These are phyloP conservation scores for Podaxis pistillaris DNA, from an alignment of 768 basidiomycete genomes.

Conservation along the genomic window DNA sequence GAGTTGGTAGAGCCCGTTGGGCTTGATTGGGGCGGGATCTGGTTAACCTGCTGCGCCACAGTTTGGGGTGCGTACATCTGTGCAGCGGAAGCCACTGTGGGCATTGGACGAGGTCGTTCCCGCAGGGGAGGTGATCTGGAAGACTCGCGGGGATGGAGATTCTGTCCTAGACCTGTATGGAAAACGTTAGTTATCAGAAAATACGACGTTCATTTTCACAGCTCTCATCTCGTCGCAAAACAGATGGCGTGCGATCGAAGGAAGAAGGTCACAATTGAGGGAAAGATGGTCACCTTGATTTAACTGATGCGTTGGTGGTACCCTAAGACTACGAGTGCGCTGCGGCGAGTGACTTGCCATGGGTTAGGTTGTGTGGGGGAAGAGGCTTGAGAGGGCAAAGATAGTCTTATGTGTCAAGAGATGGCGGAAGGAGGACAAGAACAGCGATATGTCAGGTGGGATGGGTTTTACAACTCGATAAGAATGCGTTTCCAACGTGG, in stretches of 20 bases:
- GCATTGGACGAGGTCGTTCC: slow-evolving; percentile 59
- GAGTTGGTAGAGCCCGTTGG: slow-evolving; percentile 40
- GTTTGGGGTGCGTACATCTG: slow-evolving; percentile 45
- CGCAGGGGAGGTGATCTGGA: slow-evolving; percentile 49
- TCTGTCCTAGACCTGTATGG: slow-evolving; percentile 38
- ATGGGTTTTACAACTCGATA: slow-evolving; percentile 8
- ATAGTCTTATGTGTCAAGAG: background rate
- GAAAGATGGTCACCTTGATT: slow-evolving; percentile 45
- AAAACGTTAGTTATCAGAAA: slow-evolving; percentile 26
- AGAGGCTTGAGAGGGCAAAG: background rate
- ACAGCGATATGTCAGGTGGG: slow-evolving; percentile 1
- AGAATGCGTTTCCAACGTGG: slow-evolving; percentile 16
- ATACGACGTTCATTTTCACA: slow-evolving; percentile 11
- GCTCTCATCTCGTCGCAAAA: slow-evolving; percentile 17
- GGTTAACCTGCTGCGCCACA: slow-evolving; percentile 39
- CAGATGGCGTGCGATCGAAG: slow-evolving; percentile 19
- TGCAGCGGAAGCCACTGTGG: slow-evolving; percentile 53
- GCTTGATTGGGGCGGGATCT: slow-evolving; percentile 41
- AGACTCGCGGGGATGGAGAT: slow-evolving; percentile 41
- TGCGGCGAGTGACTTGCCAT: slow-evolving; percentile 65
- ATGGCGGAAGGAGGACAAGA: slow-evolving; percentile 2
- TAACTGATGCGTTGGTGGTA: slow-evolving; percentile 38
- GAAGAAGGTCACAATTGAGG: slow-evolving; percentile 11
- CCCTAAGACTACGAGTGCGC: slow-evolving; percentile 47
- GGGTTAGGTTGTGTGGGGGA: slow-evolving; percentile 10